Percentiles rank a stretch among this genome's conserved stretches.
Conservation (phyloP, 2,329 filamentous ascomycete genomes). For the Endocalyx cinctus region DNA sequence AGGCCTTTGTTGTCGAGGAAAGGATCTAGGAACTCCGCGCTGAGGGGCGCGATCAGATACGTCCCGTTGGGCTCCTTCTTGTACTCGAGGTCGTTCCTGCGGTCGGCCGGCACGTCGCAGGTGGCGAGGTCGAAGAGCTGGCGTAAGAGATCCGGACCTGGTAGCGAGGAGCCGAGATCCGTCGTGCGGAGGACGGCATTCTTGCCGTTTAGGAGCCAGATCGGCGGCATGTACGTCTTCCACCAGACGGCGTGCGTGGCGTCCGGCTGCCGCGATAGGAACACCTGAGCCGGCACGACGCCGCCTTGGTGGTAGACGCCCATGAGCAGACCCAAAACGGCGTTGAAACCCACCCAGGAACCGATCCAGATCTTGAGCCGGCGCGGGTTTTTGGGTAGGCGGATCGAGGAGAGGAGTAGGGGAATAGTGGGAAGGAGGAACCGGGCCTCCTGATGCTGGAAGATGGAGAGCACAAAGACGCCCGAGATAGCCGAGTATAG, state of each 20-base stretch:
- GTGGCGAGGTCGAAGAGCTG: conserved; percentile 56
- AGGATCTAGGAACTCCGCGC: conserved; percentile 64
- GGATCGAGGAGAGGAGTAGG: conserved; percentile 69
- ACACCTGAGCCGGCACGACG: conserved; percentile 70
- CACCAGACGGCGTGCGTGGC: conserved; percentile 73
- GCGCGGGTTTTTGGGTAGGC: conserved; percentile 53
- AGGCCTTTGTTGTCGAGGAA: conserved; percentile 56
- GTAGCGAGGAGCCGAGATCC: conserved; percentile 72
- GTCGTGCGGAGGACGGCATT: conserved; percentile 66
- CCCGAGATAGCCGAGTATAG: conserved; percentile 73
- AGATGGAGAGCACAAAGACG: conserved; percentile 64
- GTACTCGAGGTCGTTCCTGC: conserved; percentile 51
- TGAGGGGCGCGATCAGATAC: conserved; percentile 69
- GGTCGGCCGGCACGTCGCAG: conserved; percentile 56
- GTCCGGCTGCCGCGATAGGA: conserved; percentile 65
- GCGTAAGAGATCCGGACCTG: conserved; percentile 54
- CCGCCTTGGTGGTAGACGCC: conserved; percentile 80
- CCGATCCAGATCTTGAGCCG: conserved; percentile 51
- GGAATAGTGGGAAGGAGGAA: conserved; percentile 74
- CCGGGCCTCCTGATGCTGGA: conserved; percentile 76
- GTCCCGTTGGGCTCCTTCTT: conserved; percentile 59
- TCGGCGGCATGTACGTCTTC: conserved; percentile 80
- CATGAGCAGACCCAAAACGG: conserved; percentile 65
- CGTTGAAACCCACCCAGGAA: conserved; percentile 67
- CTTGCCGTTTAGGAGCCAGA: conserved; percentile 74